These are phyloP conservation scores for Colletotrichum caudatum DNA, from an alignment of 2,329 filamentous ascomycete genomes.

Conservation along the genomic window DNA sequence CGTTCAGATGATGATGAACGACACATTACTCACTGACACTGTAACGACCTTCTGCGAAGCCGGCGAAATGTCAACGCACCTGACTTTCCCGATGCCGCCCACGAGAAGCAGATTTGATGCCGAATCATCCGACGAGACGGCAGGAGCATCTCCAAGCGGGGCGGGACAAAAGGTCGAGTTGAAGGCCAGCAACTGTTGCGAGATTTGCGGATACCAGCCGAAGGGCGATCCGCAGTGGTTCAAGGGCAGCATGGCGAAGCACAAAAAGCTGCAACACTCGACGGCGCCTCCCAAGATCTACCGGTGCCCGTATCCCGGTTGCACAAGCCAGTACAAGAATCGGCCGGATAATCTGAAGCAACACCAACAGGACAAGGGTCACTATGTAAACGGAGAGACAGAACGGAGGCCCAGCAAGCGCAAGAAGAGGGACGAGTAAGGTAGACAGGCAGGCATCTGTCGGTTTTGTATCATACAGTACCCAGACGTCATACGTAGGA, in stretches of 20 bases:
- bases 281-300: slow-evolving; percentile 63
- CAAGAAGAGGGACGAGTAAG: slow-evolving; percentile 54
- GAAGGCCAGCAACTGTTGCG: slow-evolving; percentile 61
- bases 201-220: slow-evolving; percentile 66
- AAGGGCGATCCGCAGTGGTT: slow-evolving; percentile 70
- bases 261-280: slow-evolving; percentile 67
- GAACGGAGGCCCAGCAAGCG: slow-evolving; percentile 59
- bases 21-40: neutral
- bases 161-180: slow-evolving; percentile 53
- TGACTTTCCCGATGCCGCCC: neutral
- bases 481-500: neutral
- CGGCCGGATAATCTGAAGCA: slow-evolving; percentile 67
- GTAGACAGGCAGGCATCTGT: neutral
- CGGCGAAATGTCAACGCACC: neutral
- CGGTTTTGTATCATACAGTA: slow-evolving; percentile 8
- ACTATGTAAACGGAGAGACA: slow-evolving; percentile 61
- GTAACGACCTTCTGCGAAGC: neutral
- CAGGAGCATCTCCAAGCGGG: slow-evolving; percentile 22
- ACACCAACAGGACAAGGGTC: slow-evolving; percentile 68
- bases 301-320: slow-evolving; percentile 65
- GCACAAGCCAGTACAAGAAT: slow-evolving; percentile 67
- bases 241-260: slow-evolving; percentile 69
- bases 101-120: neutral
- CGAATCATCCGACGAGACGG: slow-evolving; percentile 1
- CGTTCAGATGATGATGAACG: slow-evolving; percentile 1